Evolutionary conservation across 257 asterid species (phyloP), one percentile per base, ranked within the genome.

Genomic region (Scutellaria minor): DNA sequence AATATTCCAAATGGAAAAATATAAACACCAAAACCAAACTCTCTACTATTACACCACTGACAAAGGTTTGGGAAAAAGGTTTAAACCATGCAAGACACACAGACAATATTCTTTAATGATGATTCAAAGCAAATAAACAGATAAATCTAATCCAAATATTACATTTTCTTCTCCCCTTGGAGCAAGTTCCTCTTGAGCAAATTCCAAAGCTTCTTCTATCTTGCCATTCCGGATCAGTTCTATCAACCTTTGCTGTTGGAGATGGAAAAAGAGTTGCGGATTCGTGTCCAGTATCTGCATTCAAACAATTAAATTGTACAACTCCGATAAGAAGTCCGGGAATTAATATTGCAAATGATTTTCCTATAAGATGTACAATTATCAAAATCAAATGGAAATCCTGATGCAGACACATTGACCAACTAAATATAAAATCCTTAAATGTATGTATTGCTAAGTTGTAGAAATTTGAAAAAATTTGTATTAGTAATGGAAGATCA

Each of bases 141-240:
- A 66, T 22, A 24, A 52, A 59, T 51, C 18, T 31, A 53, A 62
- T 63, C 9, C n/a, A 63, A 60, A 66, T 73, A 66, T 79, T 82
- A 93, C 97, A 79, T 93, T 87, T 86, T 90, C 93, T 83, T 90
- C 98, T 65, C 95, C 97, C 81, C 90, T 83, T 27, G 97, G 96
- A 82, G 96, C 97, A 72, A 93, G 97, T 83, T 93, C 95, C 81
- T 90, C 96, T 76, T 86, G 96, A 74, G 97, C 97, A 81, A 93
- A 89, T 74, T 89, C 96, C 81, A 93, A 80, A 77, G 98, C 98
- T 71, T 90, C 95, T 68, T 84, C 89, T 3, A 89, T 79, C 85
- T 87, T 90, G 56, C 90, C 92, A 55, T 87, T 80, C 53, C 97
- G 80, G 64, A 90, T 86, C 82, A 93, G 75, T 70, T 93, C 98